Percentiles rank a stretch among this genome's conserved stretches.
Evolutionary conservation across 1,284 basidiomycete species (phyloP).

Genomic region (Mycosarcoma maydis): DNA sequence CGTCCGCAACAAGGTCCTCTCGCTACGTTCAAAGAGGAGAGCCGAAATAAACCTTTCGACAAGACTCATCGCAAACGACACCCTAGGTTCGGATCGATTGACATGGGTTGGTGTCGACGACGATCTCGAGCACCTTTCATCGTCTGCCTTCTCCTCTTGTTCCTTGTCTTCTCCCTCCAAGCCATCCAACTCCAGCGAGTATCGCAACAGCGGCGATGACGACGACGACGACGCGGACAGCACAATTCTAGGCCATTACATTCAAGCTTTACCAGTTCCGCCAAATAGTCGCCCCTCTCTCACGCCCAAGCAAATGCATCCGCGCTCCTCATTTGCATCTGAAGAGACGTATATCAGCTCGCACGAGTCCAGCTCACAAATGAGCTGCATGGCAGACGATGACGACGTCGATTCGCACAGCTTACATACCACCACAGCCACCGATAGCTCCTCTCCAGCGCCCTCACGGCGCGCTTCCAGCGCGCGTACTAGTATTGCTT

Average conservation of each 20-base stretch:
- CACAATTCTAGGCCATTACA: slow-evolving; percentile 27
- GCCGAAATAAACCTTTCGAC: slow-evolving; percentile 2
- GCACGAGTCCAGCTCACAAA: slow-evolving; percentile 12
- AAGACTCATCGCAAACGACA: not conserved
- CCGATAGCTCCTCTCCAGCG: slow-evolving; percentile 12
- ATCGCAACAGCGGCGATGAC: slow-evolving; percentile 13
- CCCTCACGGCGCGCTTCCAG: slow-evolving; percentile 7
- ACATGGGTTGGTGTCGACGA: slow-evolving; percentile 28
- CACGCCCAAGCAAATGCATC: not conserved
- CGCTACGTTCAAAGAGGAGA: slow-evolving; percentile 18
- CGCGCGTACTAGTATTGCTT: slow-evolving; percentile 2
- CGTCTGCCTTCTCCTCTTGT: not conserved
- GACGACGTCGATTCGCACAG: slow-evolving; percentile 24
- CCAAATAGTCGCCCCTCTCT: not conserved
- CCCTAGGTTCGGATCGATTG: slow-evolving; percentile 8
- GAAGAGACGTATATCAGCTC: slow-evolving; percentile 16
- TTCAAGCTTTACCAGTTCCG: slow-evolving; percentile 14
- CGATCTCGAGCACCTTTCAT: not conserved
- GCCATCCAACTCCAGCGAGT: not conserved
- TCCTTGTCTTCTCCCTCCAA: not conserved
- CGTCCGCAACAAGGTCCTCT: slow-evolving; percentile 8
- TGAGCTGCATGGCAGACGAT: slow-evolving; percentile 9
- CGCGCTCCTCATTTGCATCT: slow-evolving; percentile 10
- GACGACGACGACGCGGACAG: slow-evolving; percentile 36
- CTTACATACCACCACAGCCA: slow-evolving; percentile 10